phyloP scores from a whole-genome alignment of 1,284 basidiomycete genomes.

The Mycena sp. region DNA sequence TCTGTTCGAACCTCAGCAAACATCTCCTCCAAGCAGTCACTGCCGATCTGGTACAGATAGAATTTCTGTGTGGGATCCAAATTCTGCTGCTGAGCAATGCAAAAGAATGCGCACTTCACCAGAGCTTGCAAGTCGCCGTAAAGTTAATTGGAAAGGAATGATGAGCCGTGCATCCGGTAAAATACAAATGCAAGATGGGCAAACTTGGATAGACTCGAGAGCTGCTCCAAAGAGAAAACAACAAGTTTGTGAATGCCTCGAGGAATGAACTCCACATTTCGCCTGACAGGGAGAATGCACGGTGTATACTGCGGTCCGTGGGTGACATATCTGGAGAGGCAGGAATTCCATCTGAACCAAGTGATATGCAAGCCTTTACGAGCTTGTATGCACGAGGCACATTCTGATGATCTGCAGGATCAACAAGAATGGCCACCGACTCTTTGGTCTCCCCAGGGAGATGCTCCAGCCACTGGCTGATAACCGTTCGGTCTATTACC shows the following conservation, averaged over 20 bases:
- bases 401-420: slow-evolving; percentile 11
- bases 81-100: slow-evolving; percentile 1
- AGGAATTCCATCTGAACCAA: neutral
- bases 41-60: slow-evolving; percentile 9
- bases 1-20: slow-evolving; percentile 14
- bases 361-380: neutral
- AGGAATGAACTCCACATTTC: slow-evolving; percentile 12
- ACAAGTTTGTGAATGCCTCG: neutral
- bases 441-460: neutral
- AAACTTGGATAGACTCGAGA: neutral
- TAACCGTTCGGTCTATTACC: neutral
- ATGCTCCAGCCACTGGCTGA: slow-evolving; percentile 4
- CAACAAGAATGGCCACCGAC: neutral
- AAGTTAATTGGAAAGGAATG: slow-evolving; percentile 11
- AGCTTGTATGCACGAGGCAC: slow-evolving; percentile 7
- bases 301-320: neutral
- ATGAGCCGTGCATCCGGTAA: slow-evolving; percentile 4
- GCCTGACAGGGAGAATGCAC: neutral
- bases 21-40: slow-evolving; percentile 3
- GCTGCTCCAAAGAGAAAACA: neutral
- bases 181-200: slow-evolving; percentile 4
- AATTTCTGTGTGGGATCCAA: neutral
- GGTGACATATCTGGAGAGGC: neutral
- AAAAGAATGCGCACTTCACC: slow-evolving; percentile 9
- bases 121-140: slow-evolving; percentile 13